phyloP scores from a whole-genome alignment of 495 filamentous ascomycete genomes.

The Daldinia concentrica region DNA sequence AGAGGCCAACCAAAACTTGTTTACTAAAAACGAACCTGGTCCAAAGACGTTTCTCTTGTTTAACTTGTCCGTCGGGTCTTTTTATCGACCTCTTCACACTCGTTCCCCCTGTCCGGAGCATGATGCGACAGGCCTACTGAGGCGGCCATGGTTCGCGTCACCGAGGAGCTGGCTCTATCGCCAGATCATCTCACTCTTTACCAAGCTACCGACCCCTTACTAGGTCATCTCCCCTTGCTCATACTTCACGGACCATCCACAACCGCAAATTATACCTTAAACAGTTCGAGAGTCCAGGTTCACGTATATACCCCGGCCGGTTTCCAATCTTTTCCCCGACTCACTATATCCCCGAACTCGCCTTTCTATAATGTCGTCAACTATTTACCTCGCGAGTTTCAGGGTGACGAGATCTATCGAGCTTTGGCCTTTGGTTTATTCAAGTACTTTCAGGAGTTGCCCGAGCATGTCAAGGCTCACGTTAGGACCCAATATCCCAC shows the following conservation, averaged over 20 bases:
- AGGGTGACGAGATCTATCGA: slow-evolving; percentile 89
- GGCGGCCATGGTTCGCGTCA: slow-evolving; percentile 72
- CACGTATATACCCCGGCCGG: slow-evolving; percentile 91
- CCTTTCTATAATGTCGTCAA: slow-evolving; percentile 92
- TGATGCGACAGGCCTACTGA: slow-evolving; percentile 54
- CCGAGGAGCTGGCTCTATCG: slow-evolving; percentile 71
- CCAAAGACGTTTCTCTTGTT: slow-evolving; percentile 14
- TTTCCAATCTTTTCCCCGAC: slow-evolving; percentile 84
- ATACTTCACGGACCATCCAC: slow-evolving; percentile 88
- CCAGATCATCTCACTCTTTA: slow-evolving; percentile 81
- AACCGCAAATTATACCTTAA: slow-evolving; percentile 82
- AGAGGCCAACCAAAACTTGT: slow-evolving; percentile 20
- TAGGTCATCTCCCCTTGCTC: slow-evolving; percentile 76
- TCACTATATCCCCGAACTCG: slow-evolving; percentile 92
- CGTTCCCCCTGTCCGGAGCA: slow-evolving; percentile 38
- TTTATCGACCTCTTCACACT: slow-evolving; percentile 33
- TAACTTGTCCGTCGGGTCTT: slow-evolving; percentile 28
- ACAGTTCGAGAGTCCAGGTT: slow-evolving; percentile 89
- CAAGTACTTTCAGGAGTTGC: slow-evolving; percentile 91
- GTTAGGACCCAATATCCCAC: slow-evolving; percentile 59
- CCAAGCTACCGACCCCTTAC: slow-evolving; percentile 78
- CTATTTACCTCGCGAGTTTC: slow-evolving; percentile 89
- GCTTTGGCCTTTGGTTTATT: slow-evolving; percentile 89
- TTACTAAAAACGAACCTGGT: slow-evolving; percentile 5
- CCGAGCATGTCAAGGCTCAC: slow-evolving; percentile 75